Percentiles rank a stretch among this genome's conserved stretches.
These are phyloP conservation scores for Cladophialophora yegresii DNA, from an alignment of 2,329 filamentous ascomycete genomes.

Conservation along the genomic window DNA sequence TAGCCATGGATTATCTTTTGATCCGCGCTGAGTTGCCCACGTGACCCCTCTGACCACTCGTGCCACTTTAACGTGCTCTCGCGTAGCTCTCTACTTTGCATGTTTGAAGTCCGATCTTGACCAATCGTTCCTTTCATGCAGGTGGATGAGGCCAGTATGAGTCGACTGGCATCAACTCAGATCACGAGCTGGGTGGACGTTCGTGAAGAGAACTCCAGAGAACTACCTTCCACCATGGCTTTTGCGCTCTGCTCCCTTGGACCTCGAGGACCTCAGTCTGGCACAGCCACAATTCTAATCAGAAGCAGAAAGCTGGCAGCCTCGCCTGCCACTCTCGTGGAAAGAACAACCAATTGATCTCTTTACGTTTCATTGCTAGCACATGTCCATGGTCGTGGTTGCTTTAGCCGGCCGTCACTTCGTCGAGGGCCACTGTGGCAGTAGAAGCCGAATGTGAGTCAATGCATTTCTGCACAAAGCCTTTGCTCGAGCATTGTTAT, in stretches of 20 bases:
- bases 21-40: neutral
- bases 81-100: no score
- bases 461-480: neutral
- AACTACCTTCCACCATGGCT: no score
- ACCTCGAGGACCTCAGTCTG: neutral
- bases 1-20: neutral
- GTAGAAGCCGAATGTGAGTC: neutral
- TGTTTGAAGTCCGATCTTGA: neutral
- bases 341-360: neutral
- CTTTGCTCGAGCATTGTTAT: neutral
- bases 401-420: no score
- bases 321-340: neutral
- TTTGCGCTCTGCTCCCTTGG: neutral
- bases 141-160: neutral
- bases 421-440: no score
- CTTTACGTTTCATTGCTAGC: no score
- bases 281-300: no score
- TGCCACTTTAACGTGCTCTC: no score
- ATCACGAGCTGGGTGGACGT: neutral
- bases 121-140: neutral
- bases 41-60: neutral
- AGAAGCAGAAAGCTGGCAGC: neutral
- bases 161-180: neutral
- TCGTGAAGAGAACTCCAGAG: no score
- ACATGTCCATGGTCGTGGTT: no score